Base-by-base conservation (phyloP, 1,284 basidiomycete genomes). In the Ganoderma meredithae region DNA sequence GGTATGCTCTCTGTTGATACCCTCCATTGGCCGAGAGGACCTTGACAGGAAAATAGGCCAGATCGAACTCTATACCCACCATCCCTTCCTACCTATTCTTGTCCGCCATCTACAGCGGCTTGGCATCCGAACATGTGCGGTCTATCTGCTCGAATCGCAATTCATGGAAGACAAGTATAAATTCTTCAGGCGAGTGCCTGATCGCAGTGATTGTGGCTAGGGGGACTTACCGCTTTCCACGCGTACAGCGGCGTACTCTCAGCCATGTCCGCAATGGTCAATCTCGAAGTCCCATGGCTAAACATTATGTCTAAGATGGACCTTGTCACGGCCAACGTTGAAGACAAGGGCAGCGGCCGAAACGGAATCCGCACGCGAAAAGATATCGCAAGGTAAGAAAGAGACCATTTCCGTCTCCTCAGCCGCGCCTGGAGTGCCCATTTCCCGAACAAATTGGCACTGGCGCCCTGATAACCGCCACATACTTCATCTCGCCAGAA, bases 231-330 rank as follows among this genome's bases (percentile, higher is more conserved):
- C 56, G 22, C 15, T 49, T 52, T 56, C 17, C 47, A 70, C 44
- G 36, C 40, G 66, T 41, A 9, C 60, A 96, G 96, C 67, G 98
- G 98, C n/a, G 97, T 99, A 0, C 85, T 99, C 67, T 95, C 94
- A 64, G 98, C 98, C 27, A 99, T 99, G 96, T 97, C 95, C 59
- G 96, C 97, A 58, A 99, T 99, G 98, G 94, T 99, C 64, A 96
- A 97, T 74, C 87, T 99, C 36, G 97, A 99, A 76, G 90, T 98
- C 52, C 95, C 96, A 0, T 98, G 96, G 92, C 91, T 99, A 72
- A 99, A 99, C 74, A 83, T 99, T 78, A 95, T 99, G 92, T 97
- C 95, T 65, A 99, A 99, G 82, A 99, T 99, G 97, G 98, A 99
- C 80, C 86, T 99, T 36, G 94, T 99, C 43, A 94, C 88, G 0